A percentile compares a stretch with the other conserved stretches of the same genome.
phyloP scores from a whole-genome alignment of 2,329 filamentous ascomycete genomes.

The Fusarium coicis region DNA sequence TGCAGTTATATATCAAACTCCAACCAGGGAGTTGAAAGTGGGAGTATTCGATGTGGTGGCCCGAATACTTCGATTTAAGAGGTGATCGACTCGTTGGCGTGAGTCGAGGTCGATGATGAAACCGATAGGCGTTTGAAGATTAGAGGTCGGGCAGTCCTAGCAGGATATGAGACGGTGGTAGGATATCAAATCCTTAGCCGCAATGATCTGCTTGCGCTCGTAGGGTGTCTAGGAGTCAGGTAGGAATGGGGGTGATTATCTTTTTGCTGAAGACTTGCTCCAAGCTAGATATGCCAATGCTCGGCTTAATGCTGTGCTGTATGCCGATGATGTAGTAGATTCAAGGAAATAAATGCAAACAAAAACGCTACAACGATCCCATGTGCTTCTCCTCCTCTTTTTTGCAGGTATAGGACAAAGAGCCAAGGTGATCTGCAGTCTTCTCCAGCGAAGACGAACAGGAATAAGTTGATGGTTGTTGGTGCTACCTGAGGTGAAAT shows the following conservation, averaged over 20 bases:
- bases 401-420: conserved; percentile 24
- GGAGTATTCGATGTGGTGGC: conserved; percentile 15
- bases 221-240: conserved; percentile 9
- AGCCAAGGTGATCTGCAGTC: conserved; percentile 39
- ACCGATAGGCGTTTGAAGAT: conserved; percentile 33
- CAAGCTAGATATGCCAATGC: conserved; percentile 34
- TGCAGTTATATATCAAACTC: conserved; percentile 31
- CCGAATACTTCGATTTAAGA: conserved; percentile 22
- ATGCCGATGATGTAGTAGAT: conserved; percentile 34
- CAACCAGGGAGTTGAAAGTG: conserved; percentile 36
- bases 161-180: conserved; percentile 29
- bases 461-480: conserved; percentile 11
- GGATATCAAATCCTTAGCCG: conserved; percentile 44
- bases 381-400: conserved; percentile 14
- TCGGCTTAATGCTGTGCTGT: conserved; percentile 30
- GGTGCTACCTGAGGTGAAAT: conserved; percentile 20
- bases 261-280: conserved; percentile 40
- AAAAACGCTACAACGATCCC: conserved; percentile 24
- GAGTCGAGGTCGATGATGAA: conserved; percentile 28
- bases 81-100: conserved; percentile 22
- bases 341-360: conserved; percentile 35
- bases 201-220: conserved; percentile 16
- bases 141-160: conserved; percentile 19
- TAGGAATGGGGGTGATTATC: conserved; percentile 20
- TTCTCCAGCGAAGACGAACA: conserved; percentile 35